Conservation (phyloP, 805 yeast species). For the Metahyphopichia silvanorum region DNA sequence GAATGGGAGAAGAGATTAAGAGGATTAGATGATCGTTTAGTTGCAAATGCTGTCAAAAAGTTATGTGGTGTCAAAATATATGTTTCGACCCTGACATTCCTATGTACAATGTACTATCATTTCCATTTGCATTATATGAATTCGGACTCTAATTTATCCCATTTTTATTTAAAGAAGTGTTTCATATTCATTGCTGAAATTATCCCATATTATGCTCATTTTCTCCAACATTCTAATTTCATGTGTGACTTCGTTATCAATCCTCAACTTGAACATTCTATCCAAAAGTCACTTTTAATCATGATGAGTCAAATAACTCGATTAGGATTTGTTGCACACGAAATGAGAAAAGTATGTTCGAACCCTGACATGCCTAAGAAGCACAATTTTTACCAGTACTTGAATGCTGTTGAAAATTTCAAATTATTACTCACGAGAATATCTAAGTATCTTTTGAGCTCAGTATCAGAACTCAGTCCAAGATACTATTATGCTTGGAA, state of each 20-base stretch:
- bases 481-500: slow-evolving; percentile 60
- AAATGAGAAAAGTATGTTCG: slow-evolving; percentile 1
- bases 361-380: too few relatives aligned
- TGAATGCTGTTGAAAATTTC: slow-evolving; percentile 1
- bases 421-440: not conserved
- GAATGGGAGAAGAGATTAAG: not conserved
- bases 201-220: slow-evolving; percentile 17
- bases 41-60: slow-evolving; percentile 8
- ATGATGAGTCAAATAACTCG: slow-evolving; percentile 13
- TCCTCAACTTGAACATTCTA: slow-evolving; percentile 22
- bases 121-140: slow-evolving; percentile 30
- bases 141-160: slow-evolving; percentile 23
- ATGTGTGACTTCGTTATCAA: slow-evolving; percentile 28
- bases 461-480: slow-evolving; percentile 1
- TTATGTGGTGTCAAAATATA: slow-evolving; percentile 10
- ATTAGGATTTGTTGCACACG: slow-evolving; percentile 5
- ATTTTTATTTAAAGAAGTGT: slow-evolving; percentile 23
- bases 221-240: slow-evolving; percentile 15
- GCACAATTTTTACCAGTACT: slow-evolving; percentile 1
- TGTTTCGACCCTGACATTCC: slow-evolving; percentile 17
- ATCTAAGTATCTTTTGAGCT: not conserved
- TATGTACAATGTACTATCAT: slow-evolving; percentile 32
- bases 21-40: slow-evolving; percentile 9
- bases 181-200: slow-evolving; percentile 17
- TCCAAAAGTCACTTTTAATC: slow-evolving; percentile 31